Conservation (phyloP, 306 rosid species). For the Mimosa pudica region DNA sequence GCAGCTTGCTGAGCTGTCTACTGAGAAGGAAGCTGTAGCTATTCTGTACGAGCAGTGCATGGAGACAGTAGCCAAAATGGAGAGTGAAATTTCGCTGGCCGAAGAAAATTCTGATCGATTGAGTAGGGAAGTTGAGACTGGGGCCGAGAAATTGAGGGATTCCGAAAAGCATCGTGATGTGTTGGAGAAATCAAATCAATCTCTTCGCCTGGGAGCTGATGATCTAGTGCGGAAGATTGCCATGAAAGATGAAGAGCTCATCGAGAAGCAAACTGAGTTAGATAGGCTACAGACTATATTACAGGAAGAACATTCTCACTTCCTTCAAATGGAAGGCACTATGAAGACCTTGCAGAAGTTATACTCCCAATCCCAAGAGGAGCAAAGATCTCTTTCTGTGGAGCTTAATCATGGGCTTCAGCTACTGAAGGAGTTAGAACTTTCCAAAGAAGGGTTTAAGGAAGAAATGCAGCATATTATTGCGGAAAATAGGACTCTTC, state of each 20-base stretch:
- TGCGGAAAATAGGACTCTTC: constrained; percentile 74
- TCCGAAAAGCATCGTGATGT: constrained; percentile 57
- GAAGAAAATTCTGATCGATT: constrained; percentile 58
- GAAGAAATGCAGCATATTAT: constrained; percentile 67
- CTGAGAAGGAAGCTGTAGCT: constrained; percentile 72
- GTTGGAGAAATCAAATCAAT: constrained; percentile 72
- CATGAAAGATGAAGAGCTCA: constrained; percentile 74
- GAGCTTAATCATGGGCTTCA: constrained; percentile 85
- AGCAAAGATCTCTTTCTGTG: constrained; percentile 77
- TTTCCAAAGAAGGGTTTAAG: constrained; percentile 64
- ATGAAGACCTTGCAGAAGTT: constrained; percentile 68
- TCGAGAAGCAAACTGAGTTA: constrained; percentile 67
- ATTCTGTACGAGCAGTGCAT: constrained; percentile 62
- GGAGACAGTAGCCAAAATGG: constrained; percentile 72
- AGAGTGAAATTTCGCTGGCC: constrained; percentile 62
- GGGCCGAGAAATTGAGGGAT: constrained; percentile 58
- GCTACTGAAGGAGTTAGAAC: constrained; percentile 74
- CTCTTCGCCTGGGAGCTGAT: constrained; percentile 69
- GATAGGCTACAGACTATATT: constrained; percentile 70
- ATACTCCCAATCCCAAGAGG: constrained; percentile 81
- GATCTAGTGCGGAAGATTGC: constrained; percentile 71
- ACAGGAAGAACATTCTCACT: constrained; percentile 74
- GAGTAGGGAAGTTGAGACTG: constrained; percentile 53
- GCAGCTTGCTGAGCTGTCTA: constrained; percentile 48
- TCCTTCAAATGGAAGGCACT: constrained; percentile 77